Evolutionary conservation across 1,284 basidiomycete genomes (phyloP), one percentile per base, ranked within the genome.

Genomic region (Phenoliferia sp.): DNA sequence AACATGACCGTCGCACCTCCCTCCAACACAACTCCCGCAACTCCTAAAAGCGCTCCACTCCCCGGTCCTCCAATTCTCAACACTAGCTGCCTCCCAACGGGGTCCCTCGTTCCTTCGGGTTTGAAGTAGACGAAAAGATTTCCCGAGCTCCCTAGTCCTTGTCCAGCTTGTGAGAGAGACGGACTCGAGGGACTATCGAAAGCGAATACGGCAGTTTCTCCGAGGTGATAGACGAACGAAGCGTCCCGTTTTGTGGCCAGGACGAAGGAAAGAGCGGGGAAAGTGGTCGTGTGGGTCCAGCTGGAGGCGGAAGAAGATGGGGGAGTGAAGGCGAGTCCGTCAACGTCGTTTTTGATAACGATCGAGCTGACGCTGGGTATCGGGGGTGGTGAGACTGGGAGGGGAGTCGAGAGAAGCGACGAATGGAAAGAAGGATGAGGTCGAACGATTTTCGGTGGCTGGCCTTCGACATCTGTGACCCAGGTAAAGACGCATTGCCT

Each of bases 191-290:
- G 72, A 5, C 65, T 60, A 77, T 95, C 93, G 73, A 96, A 91
- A 0, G 90, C 91, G 59, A 93, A 81, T 0, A 90, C 87, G 10
- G 83, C 82, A 39, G 80, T 76, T 1, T 80, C 75, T 1, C 82
- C 78, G 35, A 86, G 79, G 75, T 95, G 91, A 73, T 88, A 84
- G 2, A 88, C 88, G 79, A 94, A 92, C 17, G 90, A 85, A 0
- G 89, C 86, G 78, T 95, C 92, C 32, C 87, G 87, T 79, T 99
- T 99, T 4, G 92, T 94, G 1, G 93, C 92, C 34, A 99, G 83
- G 26, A 98, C 95, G 77, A 97, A 99, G 1, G 91, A 85, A 4
- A 99, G 84, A 0, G 94, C 95, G 5, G 91, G 88, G 77, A 88
- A 92, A 0, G 93, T 96, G 15, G 85, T 83, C 1, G 80, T 79